These are phyloP conservation scores for Didymella exigua DNA, from an alignment of 2,329 filamentous ascomycete genomes.

Conservation along the genomic window DNA sequence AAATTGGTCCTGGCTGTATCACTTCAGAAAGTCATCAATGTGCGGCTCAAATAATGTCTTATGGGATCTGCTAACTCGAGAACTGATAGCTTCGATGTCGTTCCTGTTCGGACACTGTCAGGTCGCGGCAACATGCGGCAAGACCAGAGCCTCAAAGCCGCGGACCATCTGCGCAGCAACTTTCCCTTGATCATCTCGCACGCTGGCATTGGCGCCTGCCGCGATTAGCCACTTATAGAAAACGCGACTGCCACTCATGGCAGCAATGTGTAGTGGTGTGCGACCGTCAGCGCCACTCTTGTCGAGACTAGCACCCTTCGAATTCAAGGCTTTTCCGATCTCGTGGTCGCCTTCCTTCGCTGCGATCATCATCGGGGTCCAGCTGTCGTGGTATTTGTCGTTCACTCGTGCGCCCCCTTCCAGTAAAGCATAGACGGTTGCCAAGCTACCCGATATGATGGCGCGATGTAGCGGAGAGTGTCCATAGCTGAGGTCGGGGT, in stretches of 20 bases:
- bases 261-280: neutral
- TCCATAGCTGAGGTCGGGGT: neutral
- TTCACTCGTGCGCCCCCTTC: neutral
- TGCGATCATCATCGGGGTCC: neutral
- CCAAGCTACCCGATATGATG: neutral
- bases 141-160: no score
- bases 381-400: neutral
- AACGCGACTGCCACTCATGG: neutral
- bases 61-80: no score
- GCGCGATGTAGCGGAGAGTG: neutral
- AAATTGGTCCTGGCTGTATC: no score
- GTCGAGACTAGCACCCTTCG: neutral
- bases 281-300: neutral
- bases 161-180: neutral
- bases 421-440: neutral
- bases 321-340: neutral
- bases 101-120: no score
- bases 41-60: no score
- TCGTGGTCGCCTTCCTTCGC: neutral
- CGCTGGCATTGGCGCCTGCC: neutral
- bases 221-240: neutral
- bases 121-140: no score
- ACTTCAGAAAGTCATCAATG: no score
- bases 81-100: no score
- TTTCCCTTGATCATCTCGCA: neutral